Conservation (phyloP, 2,329 filamentous ascomycete genomes). For the Exophiala viscosa region DNA sequence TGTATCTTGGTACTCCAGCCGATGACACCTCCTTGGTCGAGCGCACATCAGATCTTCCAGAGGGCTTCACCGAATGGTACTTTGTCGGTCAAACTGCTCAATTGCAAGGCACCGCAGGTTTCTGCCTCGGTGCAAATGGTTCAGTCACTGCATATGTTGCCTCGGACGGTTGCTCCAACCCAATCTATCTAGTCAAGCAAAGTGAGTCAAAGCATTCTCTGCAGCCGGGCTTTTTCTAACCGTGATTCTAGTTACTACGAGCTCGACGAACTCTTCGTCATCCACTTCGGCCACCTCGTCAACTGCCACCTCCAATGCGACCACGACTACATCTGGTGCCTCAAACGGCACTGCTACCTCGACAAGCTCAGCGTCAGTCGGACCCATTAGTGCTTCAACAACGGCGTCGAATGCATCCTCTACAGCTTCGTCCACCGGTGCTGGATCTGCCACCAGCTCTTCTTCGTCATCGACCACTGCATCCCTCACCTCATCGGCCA, state of each 20-base stretch:
- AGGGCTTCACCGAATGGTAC: background rate
- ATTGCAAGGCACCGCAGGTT: constrained; percentile 1
- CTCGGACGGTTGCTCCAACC: background rate
- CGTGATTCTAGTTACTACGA: background rate
- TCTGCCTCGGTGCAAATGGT: background rate
- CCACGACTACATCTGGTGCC: background rate
- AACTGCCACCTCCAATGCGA: too few relatives aligned
- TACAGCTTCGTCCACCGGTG: background rate
- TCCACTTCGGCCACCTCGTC: too few relatives aligned
- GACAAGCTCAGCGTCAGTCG: background rate
- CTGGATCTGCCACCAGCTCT: too few relatives aligned
- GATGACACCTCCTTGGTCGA: background rate
- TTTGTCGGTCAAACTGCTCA: background rate
- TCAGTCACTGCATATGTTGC: background rate
- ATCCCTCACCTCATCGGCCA: too few relatives aligned
- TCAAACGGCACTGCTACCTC: too few relatives aligned
- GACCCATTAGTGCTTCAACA: background rate
- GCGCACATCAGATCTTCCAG: background rate
- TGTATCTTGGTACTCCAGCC: background rate
- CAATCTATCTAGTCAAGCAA: background rate
- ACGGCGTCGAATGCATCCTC: background rate
- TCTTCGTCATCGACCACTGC: too few relatives aligned
- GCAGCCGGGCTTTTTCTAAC: background rate
- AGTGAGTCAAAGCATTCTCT: background rate
- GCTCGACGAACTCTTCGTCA: too few relatives aligned